These are phyloP conservation scores for Dimargaris xerosporica DNA, from an alignment of 192 early-diverging fungal genomes.

Conservation along the genomic window DNA sequence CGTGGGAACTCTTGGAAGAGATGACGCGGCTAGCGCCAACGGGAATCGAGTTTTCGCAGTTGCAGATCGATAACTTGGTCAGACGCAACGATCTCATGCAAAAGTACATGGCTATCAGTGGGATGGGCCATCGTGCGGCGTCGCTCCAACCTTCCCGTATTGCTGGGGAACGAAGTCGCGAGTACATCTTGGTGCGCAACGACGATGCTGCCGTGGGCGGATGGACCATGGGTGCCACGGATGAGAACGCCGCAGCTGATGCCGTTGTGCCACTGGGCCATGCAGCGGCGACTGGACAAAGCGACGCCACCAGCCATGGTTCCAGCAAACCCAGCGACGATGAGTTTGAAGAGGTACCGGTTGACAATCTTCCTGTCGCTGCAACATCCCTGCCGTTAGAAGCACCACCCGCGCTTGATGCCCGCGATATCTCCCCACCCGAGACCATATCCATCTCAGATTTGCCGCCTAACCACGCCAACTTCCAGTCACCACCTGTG, in stretches of 20 bases:
- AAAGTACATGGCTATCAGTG: conserved; percentile 38
- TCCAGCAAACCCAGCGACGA: conserved; percentile 29
- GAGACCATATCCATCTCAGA: no score
- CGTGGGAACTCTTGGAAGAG: conserved; percentile 46
- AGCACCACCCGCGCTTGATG: no score
- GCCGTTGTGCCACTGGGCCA: neutral
- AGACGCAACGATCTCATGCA: conserved; percentile 77
- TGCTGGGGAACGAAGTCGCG: conserved; percentile 61
- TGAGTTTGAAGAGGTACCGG: conserved; percentile 35
- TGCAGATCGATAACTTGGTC: conserved; percentile 76
- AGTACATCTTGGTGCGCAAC: conserved; percentile 78
- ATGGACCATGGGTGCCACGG: conserved; percentile 40
- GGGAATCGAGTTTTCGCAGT: conserved; percentile 73
- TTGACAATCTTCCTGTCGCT: no score
- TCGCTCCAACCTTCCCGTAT: conserved; percentile 37
- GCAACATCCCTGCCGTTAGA: no score
- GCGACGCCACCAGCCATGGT: conserved; percentile 10
- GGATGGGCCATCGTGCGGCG: conserved; percentile 17
- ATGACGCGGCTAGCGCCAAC: conserved; percentile 58
- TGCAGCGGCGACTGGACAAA: conserved; percentile 5
- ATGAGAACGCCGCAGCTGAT: conserved; percentile 9
- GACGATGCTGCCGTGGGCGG: conserved; percentile 43
- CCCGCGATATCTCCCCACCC: no score
- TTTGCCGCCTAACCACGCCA: no score
- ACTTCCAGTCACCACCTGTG: no score